Conservation (phyloP, 768 basidiomycete species). For the Trichaptum fuscoviolaceum region DNA sequence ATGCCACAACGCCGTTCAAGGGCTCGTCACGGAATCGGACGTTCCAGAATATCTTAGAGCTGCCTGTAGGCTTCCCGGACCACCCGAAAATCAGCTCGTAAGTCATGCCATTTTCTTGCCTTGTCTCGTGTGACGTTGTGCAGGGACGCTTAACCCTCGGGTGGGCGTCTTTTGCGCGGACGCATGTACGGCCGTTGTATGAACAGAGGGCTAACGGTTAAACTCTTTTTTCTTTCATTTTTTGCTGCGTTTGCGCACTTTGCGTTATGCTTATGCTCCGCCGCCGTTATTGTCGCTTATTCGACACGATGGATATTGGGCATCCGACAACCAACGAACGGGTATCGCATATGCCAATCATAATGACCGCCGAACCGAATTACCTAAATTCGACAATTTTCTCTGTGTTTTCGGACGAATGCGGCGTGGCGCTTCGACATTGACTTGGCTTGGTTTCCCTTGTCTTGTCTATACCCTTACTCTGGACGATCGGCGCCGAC, state of each 20-base stretch:
- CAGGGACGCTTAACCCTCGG: no score
- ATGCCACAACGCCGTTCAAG: slow-evolving; percentile 98
- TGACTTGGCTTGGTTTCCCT: not conserved
- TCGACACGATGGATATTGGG: not conserved
- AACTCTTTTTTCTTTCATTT: not conserved
- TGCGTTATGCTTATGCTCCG: not conserved
- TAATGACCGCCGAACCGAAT: not conserved
- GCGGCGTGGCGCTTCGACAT: not conserved
- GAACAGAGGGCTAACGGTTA: not conserved
- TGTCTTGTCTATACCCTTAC: no score
- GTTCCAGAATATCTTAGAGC: slow-evolving; percentile 89
- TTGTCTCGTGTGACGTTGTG: not conserved
- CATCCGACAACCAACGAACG: not conserved
- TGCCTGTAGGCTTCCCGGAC: slow-evolving; percentile 85
- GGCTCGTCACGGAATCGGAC: slow-evolving; percentile 91
- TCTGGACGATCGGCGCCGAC: not conserved
- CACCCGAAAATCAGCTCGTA: slow-evolving; percentile 71
- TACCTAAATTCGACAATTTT: not conserved
- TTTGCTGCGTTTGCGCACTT: not conserved
- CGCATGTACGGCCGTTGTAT: no score
- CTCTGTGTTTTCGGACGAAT: not conserved
- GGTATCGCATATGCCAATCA: not conserved
- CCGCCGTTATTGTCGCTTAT: not conserved
- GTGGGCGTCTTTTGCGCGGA: no score
- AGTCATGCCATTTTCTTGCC: slow-evolving; percentile 24